Evolutionary conservation across 2,329 filamentous ascomycete genomes (phyloP), one percentile per base, ranked within the genome.

Genomic region (Pestalotiopsis sp.): DNA sequence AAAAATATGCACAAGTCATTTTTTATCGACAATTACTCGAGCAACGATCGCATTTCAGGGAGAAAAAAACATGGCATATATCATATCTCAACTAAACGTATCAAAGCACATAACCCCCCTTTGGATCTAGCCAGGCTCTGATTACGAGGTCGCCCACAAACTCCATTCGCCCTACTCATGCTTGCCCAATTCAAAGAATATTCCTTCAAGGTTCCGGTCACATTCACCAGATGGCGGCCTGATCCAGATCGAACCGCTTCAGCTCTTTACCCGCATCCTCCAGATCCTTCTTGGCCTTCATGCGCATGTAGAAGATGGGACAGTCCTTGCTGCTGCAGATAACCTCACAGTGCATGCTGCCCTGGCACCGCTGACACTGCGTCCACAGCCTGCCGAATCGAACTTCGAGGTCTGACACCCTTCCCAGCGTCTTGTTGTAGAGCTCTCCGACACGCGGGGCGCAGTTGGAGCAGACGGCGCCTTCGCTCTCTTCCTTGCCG

Each of bases 261-360:
- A 99, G 81, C 80, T 99, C 96, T 83, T 94, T 97, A 68, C 95
- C 94, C 1, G 91, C 92, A 83, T 99, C 96, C 81, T 98, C 95
- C 52, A 98, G 91, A 79, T 99, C 96, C 85, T 99, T 99, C 88
- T 98, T 97, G 39, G 95, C 95, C 87, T 99, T 99, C 96, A 99
- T 99, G 4, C 96, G 91, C 96, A 99, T 99, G 81, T 99, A 99
- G 81, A 99, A 99, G 77, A 99, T 99, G 1, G 96, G 96, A 78
- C 96, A 99, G 84, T 99, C 96, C 80, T 94, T 93, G 79, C 92
- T 95, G 71, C 92, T 95, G 84, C 96, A 99, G 74, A 99, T 98
- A 67, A 99, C 97, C 81, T 99, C 96, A 80, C 94, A 96, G 83
- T 99, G 96, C 88, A 99, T 92, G 83, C 94, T 98, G 67, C 95